Conservation (phyloP, 306 rosid genomes). For the Quillaja saponaria region DNA sequence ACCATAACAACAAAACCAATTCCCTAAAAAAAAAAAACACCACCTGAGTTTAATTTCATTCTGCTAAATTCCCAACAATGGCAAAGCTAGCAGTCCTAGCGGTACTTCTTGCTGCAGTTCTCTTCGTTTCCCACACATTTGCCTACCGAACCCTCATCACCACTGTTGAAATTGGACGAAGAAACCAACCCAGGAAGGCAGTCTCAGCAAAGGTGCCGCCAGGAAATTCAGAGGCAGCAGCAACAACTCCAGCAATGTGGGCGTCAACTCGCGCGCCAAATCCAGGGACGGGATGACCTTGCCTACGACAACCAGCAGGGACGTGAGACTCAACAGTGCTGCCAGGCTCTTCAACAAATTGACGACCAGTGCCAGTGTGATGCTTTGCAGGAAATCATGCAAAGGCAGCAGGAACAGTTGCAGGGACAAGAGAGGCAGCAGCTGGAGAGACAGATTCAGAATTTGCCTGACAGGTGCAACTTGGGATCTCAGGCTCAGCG, state of each 20-base stretch:
- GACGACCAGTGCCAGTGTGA: constrained; percentile 32
- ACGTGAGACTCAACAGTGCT: not conserved
- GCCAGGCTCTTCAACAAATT: constrained; percentile 8
- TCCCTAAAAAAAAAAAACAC: not conserved
- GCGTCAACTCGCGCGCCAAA: not conserved
- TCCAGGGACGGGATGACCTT: not conserved
- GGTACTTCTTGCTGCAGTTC: not conserved
- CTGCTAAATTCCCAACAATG: not conserved
- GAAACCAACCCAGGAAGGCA: not conserved
- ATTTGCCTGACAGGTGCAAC: constrained; percentile 5
- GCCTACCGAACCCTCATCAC: constrained; percentile 18
- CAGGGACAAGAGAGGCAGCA: not conserved
- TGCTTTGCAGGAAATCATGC: constrained; percentile 25
- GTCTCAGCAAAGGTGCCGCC: not conserved
- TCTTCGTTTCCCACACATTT: constrained; percentile 15
- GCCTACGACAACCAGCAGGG: no score
- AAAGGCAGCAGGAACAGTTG: not conserved
- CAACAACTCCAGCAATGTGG: constrained; percentile 22
- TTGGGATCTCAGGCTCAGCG: not conserved
- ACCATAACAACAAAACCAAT: not conserved
- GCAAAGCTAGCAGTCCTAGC: constrained; percentile 7
- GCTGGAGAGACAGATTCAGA: not conserved
- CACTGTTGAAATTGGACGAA: constrained; percentile 18
- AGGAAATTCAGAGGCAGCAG: constrained; percentile 2
- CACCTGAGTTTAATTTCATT: not conserved